phyloP scores from a whole-genome alignment of 148 eudicot genomes.

The Rhododendron henanense region DNA sequence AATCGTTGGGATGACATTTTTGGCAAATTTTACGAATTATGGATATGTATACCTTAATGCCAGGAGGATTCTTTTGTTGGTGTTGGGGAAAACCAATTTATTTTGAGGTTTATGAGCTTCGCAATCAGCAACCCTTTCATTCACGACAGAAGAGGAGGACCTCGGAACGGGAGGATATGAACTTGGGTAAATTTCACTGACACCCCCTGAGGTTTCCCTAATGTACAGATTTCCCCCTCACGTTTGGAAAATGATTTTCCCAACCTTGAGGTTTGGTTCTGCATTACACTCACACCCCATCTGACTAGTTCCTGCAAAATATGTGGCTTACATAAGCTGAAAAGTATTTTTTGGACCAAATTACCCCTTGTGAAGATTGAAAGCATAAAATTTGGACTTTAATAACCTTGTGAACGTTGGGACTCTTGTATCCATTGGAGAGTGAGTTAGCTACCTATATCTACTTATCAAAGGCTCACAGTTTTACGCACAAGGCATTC shows the following conservation, averaged over 20 bases:
- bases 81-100: not conserved
- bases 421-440: not conserved
- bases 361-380: no score
- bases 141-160: not conserved
- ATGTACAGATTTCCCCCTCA: not conserved
- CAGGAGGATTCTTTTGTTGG: not conserved
- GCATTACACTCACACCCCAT: not conserved
- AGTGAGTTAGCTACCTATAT: not conserved
- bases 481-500: not conserved
- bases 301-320: not conserved
- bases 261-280: not conserved
- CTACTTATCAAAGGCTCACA: not conserved
- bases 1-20: constrained; percentile 46
- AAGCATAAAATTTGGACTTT: not conserved
- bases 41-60: not conserved
- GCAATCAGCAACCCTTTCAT: not conserved
- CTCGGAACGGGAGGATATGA: not conserved
- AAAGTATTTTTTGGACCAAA: not conserved
- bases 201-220: not conserved
- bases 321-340: not conserved
- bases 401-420: not conserved
- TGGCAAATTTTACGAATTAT: not conserved
- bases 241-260: not conserved
- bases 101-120: not conserved
- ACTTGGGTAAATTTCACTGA: not conserved